Evolutionary conservation across 371 early-diverging fungal species (phyloP), one percentile per base, ranked within the genome.

Genomic region (Mucor plumbeus): DNA sequence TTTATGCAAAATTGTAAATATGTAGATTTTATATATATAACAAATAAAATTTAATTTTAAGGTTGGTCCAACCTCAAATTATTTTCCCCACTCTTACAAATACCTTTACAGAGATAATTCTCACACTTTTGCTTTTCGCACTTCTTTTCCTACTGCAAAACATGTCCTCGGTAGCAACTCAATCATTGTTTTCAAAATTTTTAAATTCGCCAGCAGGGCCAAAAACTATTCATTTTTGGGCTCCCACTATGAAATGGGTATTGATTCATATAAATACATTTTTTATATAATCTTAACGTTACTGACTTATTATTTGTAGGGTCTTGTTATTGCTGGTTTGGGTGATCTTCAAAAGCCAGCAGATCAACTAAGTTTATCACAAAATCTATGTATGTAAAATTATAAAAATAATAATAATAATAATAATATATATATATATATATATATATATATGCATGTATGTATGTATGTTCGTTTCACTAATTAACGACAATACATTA

Each of bases 271-370:
- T 26, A n/a, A 15, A 44, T 43, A n/a, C 17, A 17, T n/a, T 17
- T 17, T 17, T 4, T 44, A 7, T 44, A 17, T 44, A n/a, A 4
- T 44, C 44, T 44, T 17, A 15, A 40, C 7, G 40, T 21, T 34
- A 21, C 31, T 33, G 31, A 21, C 56, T 50, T 59, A 41, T 47
- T 56, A 26, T 47, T 59, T 63, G 9, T 48, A 79, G 80, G 80
- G 77, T 9, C 70, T 81, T 54, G 78, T 81, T 40, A 67, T 94
- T 74, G 98, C 98, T 38, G 97, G 97, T 15, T 63, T 97, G 26
- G 85, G 92, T 54, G 97, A 97, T 76, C 57, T 95, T 55, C 74
- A 87, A 35, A 87, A 94, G n/a, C 96, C 97, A 4, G 94, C 91
- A 40, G 96, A 97, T 70, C 88, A 92, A 71, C 76, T 97, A 55